These are phyloP conservation scores for Clarireedia sp. DNA, from an alignment of 2,329 filamentous ascomycete species.

Conservation along the genomic window DNA sequence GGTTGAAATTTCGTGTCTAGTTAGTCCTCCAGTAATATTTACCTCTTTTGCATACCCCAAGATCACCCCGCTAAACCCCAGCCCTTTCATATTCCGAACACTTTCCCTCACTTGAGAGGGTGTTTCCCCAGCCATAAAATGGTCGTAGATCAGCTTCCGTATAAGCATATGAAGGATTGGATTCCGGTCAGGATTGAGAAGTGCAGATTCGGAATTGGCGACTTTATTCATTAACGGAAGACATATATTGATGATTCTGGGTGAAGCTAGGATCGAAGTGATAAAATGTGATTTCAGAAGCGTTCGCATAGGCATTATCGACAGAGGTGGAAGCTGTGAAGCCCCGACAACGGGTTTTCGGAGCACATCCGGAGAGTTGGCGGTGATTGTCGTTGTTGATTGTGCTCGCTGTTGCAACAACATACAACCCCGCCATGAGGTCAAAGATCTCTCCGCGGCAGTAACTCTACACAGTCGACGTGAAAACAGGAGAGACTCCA, in stretches of 20 bases:
- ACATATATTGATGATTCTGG: conserved; percentile 6
- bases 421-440: neutral
- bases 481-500: neutral
- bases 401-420: neutral
- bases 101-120: conserved; percentile 57
- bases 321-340: conserved; percentile 6
- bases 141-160: conserved; percentile 75
- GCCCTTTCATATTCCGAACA: conserved; percentile 54
- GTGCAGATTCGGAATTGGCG: conserved; percentile 1
- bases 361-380: neutral
- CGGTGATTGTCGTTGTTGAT: neutral
- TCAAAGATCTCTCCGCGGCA: neutral
- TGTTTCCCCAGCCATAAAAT: conserved; percentile 79
- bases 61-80: conserved; percentile 76
- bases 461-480: neutral
- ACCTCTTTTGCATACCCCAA: conserved; percentile 77
- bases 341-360: neutral
- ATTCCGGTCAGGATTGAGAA: conserved; percentile 55
- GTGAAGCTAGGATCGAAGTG: conserved; percentile 10
- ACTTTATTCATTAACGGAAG: conserved; percentile 6
- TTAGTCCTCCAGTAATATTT: neutral
- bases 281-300: conserved; percentile 7
- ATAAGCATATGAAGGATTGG: conserved; percentile 58
- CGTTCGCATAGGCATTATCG: conserved; percentile 10
- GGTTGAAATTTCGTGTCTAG: neutral